Base-by-base conservation (phyloP, 805 yeast genomes). In the Yarrowia sp. region DNA sequence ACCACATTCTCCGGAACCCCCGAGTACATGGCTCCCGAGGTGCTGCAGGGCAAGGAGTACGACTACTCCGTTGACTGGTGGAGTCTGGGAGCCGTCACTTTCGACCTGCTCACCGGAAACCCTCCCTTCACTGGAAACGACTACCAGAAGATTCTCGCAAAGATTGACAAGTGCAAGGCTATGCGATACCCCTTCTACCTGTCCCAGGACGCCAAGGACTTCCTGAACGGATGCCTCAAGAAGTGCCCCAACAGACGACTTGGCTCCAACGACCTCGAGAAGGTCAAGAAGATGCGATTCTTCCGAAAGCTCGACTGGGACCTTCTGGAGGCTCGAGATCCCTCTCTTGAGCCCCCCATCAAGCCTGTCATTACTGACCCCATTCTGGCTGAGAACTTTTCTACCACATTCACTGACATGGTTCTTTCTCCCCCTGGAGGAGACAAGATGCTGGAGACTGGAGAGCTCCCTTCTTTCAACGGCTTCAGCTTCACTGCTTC, bases 101-200 rank as follows among this genome's bases (percentile, higher is more conserved):
- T 76, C 68, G 96, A 91, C 71, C 80, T 90, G 81, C 76, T 90
- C 56, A 86, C 92, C 0, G 97, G 97, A 0, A 80, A 85, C 51
- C 96, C 97, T 0, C 97, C 97, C 1, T 90, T 88, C 72, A 87
- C 94, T 0, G 97, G 97, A 3, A 85, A 81, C 61, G 88, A 87
- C 68, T 86, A 87, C 68, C 86, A 87, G 70, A 81, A 80, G 46
- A 88, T 90, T 29, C 80, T 87, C 75, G 89, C 87, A 65, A 90
- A 89, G 71, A 86, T 90, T 29, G 77, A 82, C 42, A 80, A 86
- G 60, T 74, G 80, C 21, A 88, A 89, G 65, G 85, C 85, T 65
- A 75, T 86, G 35, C 82, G 79, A 62, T 76, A 85, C 41, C 97
- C 97, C 0, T 87, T 82, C 69, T 90, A 89, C 70, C 75, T 91